Conservation (phyloP, 768 basidiomycete species). For the Dioszegia hungarica region DNA sequence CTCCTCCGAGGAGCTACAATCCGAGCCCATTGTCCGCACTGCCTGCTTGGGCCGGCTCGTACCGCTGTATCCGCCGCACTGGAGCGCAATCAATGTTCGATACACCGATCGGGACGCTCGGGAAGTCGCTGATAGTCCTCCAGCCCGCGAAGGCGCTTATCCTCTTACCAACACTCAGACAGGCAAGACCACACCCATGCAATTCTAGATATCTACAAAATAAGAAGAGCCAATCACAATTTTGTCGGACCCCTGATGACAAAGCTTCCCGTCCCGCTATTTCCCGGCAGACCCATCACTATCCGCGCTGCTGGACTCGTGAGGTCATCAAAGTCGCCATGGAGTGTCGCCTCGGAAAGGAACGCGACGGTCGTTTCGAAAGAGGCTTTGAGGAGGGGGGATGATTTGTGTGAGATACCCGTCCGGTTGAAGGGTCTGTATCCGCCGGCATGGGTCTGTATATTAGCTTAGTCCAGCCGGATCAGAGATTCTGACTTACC, state of each 20-base stretch:
- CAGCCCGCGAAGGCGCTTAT: no score
- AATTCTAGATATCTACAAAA: no score
- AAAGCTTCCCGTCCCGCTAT: conserved; percentile 92
- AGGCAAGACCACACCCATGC: no score
- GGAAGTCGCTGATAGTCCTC: no score
- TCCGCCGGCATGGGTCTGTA: conserved; percentile 90
- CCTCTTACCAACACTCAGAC: no score
- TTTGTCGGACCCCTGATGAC: conserved; percentile 56
- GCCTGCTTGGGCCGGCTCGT: no score
- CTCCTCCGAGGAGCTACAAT: no score
- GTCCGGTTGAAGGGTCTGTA: conserved; percentile 98
- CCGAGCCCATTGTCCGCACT: no score
- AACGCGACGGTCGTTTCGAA: conserved; percentile 94
- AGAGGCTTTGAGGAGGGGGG: conserved; percentile 94
- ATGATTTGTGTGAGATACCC: conserved; percentile 85
- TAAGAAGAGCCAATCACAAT: no score
- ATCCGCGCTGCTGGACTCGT: conserved; percentile 85
- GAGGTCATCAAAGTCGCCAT: conserved; percentile 92
- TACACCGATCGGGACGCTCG: no score
- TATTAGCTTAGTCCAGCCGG: not conserved
- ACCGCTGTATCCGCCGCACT: no score
- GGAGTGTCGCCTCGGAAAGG: conserved; percentile 86
- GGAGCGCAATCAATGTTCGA: no score
- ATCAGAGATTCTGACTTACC: conserved; percentile 56
- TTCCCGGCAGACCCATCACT: conserved; percentile 78